Conservation (phyloP, 2,329 filamentous ascomycete species). For the Neonectria ditissima region DNA sequence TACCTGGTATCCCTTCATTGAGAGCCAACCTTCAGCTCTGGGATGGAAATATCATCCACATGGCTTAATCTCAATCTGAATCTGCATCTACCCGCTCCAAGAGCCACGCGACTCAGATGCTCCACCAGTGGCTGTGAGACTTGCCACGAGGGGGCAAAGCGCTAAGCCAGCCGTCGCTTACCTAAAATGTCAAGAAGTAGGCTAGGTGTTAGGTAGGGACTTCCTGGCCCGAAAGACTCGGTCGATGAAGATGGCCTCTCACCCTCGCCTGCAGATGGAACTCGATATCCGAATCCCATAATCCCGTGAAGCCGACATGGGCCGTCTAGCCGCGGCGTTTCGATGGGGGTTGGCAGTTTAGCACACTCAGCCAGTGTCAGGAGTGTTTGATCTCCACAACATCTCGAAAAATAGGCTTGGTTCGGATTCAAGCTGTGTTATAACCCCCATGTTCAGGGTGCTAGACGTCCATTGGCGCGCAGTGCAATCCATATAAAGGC, state of each 20-base stretch:
- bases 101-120: not conserved
- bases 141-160: slow-evolving; percentile 6
- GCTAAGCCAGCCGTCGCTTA: slow-evolving; percentile 4
- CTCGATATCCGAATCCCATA: not conserved
- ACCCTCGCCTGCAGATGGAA: not conserved
- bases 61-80: not conserved
- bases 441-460: not conserved
- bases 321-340: not conserved
- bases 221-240: not conserved
- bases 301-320: not conserved
- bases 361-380: slow-evolving; percentile 20
- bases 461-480: not conserved
- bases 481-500: slow-evolving; percentile 11
- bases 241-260: not conserved
- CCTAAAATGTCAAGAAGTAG: slow-evolving; percentile 11
- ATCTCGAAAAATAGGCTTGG: not conserved
- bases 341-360: not conserved
- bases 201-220: too few species aligned
- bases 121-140: slow-evolving; percentile 1
- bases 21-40: not conserved
- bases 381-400: slow-evolving; percentile 22
- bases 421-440: not conserved
- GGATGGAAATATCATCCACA: not conserved
- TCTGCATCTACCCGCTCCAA: not conserved
- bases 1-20: not conserved